A percentile compares a stretch with the other conserved stretches of the same genome.
Evolutionary conservation across 306 rosid genomes (phyloP).

Genomic region (Cicer arietinum): DNA sequence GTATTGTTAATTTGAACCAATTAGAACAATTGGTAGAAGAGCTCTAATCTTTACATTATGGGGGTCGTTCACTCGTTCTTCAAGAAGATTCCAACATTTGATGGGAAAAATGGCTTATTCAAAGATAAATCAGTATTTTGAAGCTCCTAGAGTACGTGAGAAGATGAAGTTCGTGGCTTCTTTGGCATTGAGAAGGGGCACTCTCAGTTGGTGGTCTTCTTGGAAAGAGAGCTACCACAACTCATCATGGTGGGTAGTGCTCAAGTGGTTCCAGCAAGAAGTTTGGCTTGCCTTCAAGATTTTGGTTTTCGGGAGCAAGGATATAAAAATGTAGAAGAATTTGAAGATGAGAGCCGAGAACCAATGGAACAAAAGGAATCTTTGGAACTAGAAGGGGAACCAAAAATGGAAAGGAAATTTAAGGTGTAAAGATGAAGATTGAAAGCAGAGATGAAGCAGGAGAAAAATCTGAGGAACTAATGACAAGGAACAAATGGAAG

Average conservation of each 20-base stretch:
- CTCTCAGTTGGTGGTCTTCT: no score
- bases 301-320: conserved; percentile 1
- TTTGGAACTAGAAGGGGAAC: background rate
- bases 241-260: background rate
- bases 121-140: no score
- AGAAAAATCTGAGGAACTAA: background rate
- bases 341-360: background rate
- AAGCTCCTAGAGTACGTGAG: no score
- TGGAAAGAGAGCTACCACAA: background rate
- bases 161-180: no score
- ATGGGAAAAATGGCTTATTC: no score
- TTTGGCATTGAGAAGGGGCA: no score
- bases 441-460: background rate
- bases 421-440: background rate
- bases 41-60: no score
- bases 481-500: background rate
- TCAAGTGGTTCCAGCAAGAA: background rate
- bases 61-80: no score
- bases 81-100: no score
- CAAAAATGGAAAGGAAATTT: background rate
- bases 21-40: no score
- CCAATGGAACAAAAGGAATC: background rate
- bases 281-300: background rate
- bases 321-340: background rate
- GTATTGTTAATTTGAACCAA: no score